phyloP scores from a whole-genome alignment of 179 eudicot genomes.

The Carnegiea gigantea region DNA sequence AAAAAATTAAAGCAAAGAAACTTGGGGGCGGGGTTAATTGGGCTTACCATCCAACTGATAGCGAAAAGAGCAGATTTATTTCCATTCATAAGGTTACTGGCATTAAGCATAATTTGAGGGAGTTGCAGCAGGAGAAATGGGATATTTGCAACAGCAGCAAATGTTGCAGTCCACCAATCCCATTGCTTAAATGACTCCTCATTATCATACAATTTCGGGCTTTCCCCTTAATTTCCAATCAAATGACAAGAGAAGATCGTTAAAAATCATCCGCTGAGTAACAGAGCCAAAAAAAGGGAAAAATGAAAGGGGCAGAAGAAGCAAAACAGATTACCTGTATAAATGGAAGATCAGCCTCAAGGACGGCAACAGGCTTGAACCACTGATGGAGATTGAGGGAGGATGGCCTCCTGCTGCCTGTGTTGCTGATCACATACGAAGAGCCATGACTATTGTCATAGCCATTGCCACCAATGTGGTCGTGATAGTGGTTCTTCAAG shows the following conservation, averaged over 20 bases:
- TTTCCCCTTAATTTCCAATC: neutral
- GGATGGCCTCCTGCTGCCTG: neutral
- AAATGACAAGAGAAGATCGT: too few relatives aligned
- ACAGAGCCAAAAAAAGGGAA: neutral
- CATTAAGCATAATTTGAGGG: constrained; percentile 89
- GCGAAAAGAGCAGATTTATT: constrained; percentile 80
- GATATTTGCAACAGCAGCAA: constrained; percentile 75
- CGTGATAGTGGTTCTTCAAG: neutral
- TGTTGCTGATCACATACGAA: neutral
- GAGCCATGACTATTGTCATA: neutral
- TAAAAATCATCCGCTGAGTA: too few relatives aligned
- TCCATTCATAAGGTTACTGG: constrained; percentile 79
- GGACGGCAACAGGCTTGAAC: neutral
- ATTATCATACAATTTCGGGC: too few relatives aligned
- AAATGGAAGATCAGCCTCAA: neutral
- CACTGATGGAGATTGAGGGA: neutral
- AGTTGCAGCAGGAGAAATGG: constrained; percentile 86
- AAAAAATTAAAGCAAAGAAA: neutral
- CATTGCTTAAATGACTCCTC: constrained; percentile 56
- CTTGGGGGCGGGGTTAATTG: neutral
- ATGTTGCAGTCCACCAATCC: constrained; percentile 82
- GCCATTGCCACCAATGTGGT: neutral
- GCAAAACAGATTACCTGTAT: neutral
- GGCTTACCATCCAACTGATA: constrained; percentile 88
- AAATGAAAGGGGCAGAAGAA: neutral